Evolutionary conservation across 228 moss, liverwort and hornwort genomes (phyloP).

Genomic region (Sphagnum fallax): DNA sequence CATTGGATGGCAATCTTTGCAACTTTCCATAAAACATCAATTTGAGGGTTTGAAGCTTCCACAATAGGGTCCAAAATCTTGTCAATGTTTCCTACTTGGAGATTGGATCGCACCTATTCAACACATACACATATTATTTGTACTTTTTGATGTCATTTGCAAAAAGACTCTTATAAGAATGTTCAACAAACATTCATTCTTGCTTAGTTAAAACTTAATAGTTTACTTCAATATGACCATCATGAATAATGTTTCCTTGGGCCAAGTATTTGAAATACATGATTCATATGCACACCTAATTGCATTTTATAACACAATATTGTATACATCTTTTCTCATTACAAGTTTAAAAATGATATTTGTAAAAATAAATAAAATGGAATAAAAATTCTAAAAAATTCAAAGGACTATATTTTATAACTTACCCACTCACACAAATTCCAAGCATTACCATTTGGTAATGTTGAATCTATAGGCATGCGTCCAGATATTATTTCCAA

Average conservation of each 20-base stretch:
- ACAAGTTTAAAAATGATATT: no score
- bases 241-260: no score
- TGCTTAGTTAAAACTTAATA: neutral
- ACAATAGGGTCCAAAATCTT: slow-evolving; percentile 12
- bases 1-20: slow-evolving; percentile 26
- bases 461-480: slow-evolving; percentile 9
- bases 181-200: no score
- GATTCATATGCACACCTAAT: neutral
- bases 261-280: neutral
- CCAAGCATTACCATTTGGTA: slow-evolving; percentile 1
- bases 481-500: slow-evolving; percentile 16
- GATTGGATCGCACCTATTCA: slow-evolving; percentile 10
- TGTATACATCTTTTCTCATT: no score
- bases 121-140: no score
- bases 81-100: slow-evolving; percentile 9
- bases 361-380: no score
- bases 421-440: slow-evolving; percentile 14
- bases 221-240: no score
- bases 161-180: no score
- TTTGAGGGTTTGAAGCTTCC: neutral
- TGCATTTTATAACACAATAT: no score
- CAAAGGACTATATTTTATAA: no score
- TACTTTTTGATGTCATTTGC: no score
- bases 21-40: slow-evolving; percentile 15
- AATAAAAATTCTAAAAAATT: no score